A percentile compares a stretch with the other conserved stretches of the same genome.
phyloP scores from a whole-genome alignment of 1,284 basidiomycete genomes.

The Cystobasidiaceae sp. region DNA sequence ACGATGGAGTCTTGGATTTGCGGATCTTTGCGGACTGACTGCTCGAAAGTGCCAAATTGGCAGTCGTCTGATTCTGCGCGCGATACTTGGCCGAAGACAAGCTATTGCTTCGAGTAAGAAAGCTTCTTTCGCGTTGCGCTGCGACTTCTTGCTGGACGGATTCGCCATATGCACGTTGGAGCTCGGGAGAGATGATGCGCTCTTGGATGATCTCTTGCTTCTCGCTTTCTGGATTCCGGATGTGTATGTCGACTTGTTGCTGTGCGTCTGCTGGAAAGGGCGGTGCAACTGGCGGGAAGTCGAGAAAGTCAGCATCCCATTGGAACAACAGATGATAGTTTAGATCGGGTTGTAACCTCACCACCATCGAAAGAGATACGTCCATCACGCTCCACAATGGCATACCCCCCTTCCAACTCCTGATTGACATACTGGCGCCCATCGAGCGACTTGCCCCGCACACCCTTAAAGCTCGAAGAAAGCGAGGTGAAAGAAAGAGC shows the following conservation, averaged over 20 bases:
- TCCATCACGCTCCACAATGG: slow-evolving; percentile 25
- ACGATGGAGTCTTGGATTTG: slow-evolving; percentile 11
- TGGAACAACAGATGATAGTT: not conserved
- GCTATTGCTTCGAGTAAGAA: slow-evolving; percentile 6
- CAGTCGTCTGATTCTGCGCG: not conserved
- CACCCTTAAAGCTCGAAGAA: slow-evolving; percentile 12
- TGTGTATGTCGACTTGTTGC: slow-evolving; percentile 18
- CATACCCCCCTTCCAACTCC: slow-evolving; percentile 15
- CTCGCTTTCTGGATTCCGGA: not conserved
- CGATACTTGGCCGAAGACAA: not conserved
- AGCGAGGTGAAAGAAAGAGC: slow-evolving; percentile 18
- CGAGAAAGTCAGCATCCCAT: not conserved
- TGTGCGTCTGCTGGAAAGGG: not conserved
- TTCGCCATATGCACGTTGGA: slow-evolving; percentile 18
- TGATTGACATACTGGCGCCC: not conserved
- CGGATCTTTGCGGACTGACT: slow-evolving; percentile 15
- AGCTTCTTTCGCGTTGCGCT: not conserved
- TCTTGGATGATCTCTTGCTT: slow-evolving; percentile 29
- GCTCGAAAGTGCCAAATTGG: no score
- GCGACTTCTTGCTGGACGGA: slow-evolving; percentile 2
- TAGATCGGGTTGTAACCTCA: not conserved
- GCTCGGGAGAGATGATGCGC: slow-evolving; percentile 25
- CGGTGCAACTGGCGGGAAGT: not conserved
- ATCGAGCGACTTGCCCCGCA: slow-evolving; percentile 10
- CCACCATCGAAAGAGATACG: slow-evolving; percentile 19